Conservation (phyloP, 2,329 filamentous ascomycete genomes). For the Aschersonia sp. region DNA sequence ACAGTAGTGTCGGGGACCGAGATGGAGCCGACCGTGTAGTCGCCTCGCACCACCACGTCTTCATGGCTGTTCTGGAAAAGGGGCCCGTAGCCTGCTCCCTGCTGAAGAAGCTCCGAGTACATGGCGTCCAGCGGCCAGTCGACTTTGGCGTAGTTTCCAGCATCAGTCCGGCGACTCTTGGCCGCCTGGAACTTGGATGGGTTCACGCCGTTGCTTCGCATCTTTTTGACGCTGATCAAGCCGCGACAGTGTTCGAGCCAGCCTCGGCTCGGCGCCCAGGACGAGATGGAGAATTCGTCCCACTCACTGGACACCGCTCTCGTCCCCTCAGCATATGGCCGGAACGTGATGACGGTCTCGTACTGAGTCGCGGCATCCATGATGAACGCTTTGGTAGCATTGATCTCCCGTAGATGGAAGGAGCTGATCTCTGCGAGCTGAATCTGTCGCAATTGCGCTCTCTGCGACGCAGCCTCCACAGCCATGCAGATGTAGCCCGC, state of each 20-base stretch:
- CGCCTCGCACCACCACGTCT: conserved; percentile 6
- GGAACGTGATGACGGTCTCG: conserved; percentile 12
- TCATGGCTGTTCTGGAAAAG: conserved; percentile 7
- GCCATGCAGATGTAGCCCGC: conserved; percentile 37
- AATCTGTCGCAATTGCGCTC: conserved; percentile 10
- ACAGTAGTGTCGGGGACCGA: conserved; percentile 25
- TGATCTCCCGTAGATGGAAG: conserved; percentile 10
- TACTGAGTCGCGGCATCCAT: conserved; percentile 12
- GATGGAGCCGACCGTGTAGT: conserved; percentile 13
- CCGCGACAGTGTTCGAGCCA: conserved; percentile 46
- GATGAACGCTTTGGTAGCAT: conserved; percentile 11
- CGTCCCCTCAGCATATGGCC: conserved; percentile 13
- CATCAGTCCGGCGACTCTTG: conserved; percentile 4
- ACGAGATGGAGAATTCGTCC: conserved; percentile 42
- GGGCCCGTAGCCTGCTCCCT: conserved; percentile 12
- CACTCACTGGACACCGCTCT: conserved; percentile 25
- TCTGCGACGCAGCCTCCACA: conserved; percentile 28
- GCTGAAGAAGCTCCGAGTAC: conserved; percentile 11
- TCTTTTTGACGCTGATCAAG: conserved; percentile 24
- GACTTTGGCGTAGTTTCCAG: not conserved
- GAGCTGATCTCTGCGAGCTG: conserved; percentile 7
- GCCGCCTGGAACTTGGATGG: conserved; percentile 1
- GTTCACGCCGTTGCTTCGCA: conserved; percentile 8
- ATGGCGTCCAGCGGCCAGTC: conserved; percentile 8
- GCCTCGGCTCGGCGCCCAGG: conserved; percentile 32